Evolutionary conservation across 78 protist species (phyloP), one percentile per base, ranked within the genome.

Genomic region (Polysphondylium violaceum): DNA sequence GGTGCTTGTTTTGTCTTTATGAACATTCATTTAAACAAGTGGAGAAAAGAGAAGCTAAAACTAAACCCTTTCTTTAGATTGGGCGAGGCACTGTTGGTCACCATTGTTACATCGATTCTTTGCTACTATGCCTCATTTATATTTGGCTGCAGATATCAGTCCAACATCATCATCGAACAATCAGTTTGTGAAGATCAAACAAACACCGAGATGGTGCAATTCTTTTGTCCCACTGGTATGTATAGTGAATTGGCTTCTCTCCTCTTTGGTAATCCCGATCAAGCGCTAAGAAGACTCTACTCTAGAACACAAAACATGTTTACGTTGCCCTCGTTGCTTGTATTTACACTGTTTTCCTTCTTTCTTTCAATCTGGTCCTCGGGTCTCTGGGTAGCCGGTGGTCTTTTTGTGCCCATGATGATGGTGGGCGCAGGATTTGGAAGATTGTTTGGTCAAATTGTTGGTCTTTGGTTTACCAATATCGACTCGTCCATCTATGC

Each of bases 361-460:
- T 16, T 33, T 65, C 74, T 97, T 23, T 69, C 94, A 31, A 41
- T 90, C 25, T 14, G 85, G 81, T 94, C 98, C 0, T 76, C 79
- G 68, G 99, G 99, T 60, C 35, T 88, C n/a, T 60, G 92, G 59
- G 96, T 95, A 0, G 74, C 76, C 2, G 74, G 90, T 19, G 91
- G 95, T 11, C 74, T 91, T 21, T 96, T 96, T 55, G 96, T 97
- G 7, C 99, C 99, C 12, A 50, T 73, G 90, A 90, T 97, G 69
- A 75, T 96, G 73, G 87, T 85, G 17, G 99, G 99, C 12, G 97
- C 96, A 27, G 76, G 95, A 44, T 94, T 67, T 23, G 99, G 99
- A 25, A 94, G 99, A 50, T 33, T 96, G 5, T 40, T 86, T 38
- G 96, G 99, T 40, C 75, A 59, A 17, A 16, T 85, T 0, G 31